A percentile compares a stretch with the other conserved stretches of the same genome.
Evolutionary conservation across 331 rosid species (phyloP).

Genomic region (Prunus yedoensis): DNA sequence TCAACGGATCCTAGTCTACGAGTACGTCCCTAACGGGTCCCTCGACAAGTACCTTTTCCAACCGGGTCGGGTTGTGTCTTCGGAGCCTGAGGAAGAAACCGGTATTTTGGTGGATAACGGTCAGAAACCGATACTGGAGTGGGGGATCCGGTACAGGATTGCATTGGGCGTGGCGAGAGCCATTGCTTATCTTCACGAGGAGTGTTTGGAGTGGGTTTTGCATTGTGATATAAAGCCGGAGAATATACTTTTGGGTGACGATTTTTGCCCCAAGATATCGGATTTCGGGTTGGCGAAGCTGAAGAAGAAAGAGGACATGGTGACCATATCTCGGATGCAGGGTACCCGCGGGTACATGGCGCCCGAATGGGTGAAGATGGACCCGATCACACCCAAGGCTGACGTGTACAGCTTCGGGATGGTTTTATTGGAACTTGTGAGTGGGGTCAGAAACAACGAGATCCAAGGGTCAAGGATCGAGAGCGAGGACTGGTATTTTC

Average conservation of each 20-base stretch:
- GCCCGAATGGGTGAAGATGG: conserved; percentile 75
- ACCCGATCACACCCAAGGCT: conserved; percentile 75
- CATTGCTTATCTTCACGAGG: conserved; percentile 86
- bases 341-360: conserved; percentile 98
- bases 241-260: conserved; percentile 68
- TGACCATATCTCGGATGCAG: conserved; percentile 68
- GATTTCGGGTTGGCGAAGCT: conserved; percentile 83
- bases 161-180: conserved; percentile 79
- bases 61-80: neutral
- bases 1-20: conserved; percentile 76
- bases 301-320: conserved; percentile 74
- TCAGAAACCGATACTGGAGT: conserved; percentile 52
- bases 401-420: conserved; percentile 90
- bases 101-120: neutral
- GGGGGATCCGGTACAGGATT: conserved; percentile 76
- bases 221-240: conserved; percentile 93
- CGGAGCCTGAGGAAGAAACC: neutral
- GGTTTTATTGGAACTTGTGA: conserved; percentile 80
- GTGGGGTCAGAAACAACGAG: conserved; percentile 62
- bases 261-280: conserved; percentile 86
- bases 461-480: conserved; percentile 34
- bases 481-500: conserved; percentile 87
- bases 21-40: conserved; percentile 75
- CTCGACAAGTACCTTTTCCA: conserved; percentile 64
- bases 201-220: conserved; percentile 90